A percentile compares a stretch with the other conserved stretches of the same genome.
phyloP scores from a whole-genome alignment of 495 filamentous ascomycete species.

The Antarctomyces pellizariae region DNA sequence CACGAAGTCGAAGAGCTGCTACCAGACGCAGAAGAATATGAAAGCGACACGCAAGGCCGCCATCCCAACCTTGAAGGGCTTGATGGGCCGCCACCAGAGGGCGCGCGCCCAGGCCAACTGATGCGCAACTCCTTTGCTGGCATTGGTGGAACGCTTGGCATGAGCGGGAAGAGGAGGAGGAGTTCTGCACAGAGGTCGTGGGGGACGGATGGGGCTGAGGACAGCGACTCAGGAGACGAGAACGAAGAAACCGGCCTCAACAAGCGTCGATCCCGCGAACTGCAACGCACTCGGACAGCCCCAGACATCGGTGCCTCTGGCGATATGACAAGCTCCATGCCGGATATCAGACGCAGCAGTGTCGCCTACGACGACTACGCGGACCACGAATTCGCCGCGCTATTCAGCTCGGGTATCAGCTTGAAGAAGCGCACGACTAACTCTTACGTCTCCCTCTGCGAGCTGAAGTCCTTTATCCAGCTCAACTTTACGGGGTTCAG shows the following conservation, averaged over 20 bases:
- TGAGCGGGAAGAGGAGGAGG: not conserved
- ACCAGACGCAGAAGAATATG: slow-evolving; percentile 49
- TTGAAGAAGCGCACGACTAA: slow-evolving; percentile 77
- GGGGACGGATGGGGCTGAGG: no score
- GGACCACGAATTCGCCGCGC: slow-evolving; percentile 40
- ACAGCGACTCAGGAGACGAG: slow-evolving; percentile 46
- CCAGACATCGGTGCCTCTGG: slow-evolving; percentile 21
- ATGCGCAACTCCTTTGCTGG: no score
- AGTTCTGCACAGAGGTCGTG: not conserved
- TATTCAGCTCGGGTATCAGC: slow-evolving; percentile 65
- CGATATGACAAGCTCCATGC: slow-evolving; percentile 31
- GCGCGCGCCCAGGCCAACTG: no score
- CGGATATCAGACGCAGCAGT: slow-evolving; percentile 32
- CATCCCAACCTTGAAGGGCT: slow-evolving; percentile 6
- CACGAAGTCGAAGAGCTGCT: slow-evolving; percentile 56
- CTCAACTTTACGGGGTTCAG: slow-evolving; percentile 89
- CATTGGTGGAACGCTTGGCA: no score
- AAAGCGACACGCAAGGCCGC: slow-evolving; percentile 34
- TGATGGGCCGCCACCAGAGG: no score
- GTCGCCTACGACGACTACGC: slow-evolving; percentile 44
- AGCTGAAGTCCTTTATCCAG: slow-evolving; percentile 87
- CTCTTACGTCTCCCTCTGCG: slow-evolving; percentile 82
- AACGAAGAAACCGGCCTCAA: slow-evolving; percentile 36
- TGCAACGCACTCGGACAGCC: slow-evolving; percentile 16
- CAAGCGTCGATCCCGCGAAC: slow-evolving; percentile 10